Evolutionary conservation across 129 eudicot genomes (phyloP), one percentile per base, ranked within the genome.

Genomic region (Centrapalus pauciflorus): DNA sequence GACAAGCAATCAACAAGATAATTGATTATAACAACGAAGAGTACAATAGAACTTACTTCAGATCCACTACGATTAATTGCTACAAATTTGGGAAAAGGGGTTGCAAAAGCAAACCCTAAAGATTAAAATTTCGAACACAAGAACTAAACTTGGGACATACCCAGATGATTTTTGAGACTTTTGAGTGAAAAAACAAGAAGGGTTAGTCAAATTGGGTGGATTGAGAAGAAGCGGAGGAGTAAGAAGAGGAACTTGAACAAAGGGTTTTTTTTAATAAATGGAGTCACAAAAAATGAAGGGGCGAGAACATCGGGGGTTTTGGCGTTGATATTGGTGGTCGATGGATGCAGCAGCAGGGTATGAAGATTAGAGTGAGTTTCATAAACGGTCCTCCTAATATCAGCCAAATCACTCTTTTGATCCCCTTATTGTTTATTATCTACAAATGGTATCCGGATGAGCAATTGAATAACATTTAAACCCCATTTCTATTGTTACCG

Each of bases 101-200:
- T 41, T 29, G 34, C 57, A 7, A 64, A 62, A 2, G 29, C 20
- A 64, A 69, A 63, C 30, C 58, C 70, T 60, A 66, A 63, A 25
- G 62, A 45, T 60, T 66, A 23, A 35, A 65, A 70, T 2, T 55
- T 62, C 19, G 63, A 40, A 59, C 1, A 13, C 16, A 33, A 43
- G 16, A 29, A 12, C 43, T 61, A 59, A 69, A 81, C 67, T 72
- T 67, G 70, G 55, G 6, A 61, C 71, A 32, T 72, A 73, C 82
- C 85, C 49, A 72, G 67, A 33, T 81, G 71, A 52, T 77, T 78
- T 78, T 63, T 63, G 50, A 51, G 64, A 66, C 49, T 8, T 23
- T n/a, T 20, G 71, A 66, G 20, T 25, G 23, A 37, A 25, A 1
- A 12, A 61, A n/a, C 61, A 26, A 7, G 41, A 45, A 45, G 66